Evolutionary conservation across 768 basidiomycete genomes (phyloP), one percentile per base, ranked within the genome.

Genomic region (Boletus rubroflammeus): DNA sequence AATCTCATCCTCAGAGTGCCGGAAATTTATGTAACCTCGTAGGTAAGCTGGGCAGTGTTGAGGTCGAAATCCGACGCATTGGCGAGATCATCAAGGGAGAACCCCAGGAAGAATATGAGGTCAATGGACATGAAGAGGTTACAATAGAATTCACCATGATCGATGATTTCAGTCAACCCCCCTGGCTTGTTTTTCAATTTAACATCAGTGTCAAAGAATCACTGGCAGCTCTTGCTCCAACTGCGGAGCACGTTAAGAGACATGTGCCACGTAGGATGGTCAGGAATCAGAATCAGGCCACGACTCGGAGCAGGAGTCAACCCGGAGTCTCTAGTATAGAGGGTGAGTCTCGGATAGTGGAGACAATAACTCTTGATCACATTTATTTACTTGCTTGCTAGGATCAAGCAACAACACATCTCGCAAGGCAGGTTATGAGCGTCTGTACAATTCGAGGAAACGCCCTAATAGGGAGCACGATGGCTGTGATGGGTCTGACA

Each of bases 31-130:
- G 11, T 50, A 23, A 19, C 19, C 17, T 42, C 14, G 8, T 14
- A 62, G 57, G 57, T 38, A 43, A 29, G n/a, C 42, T 62, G 15
- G 39, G 48, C 6, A 32, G n/a, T 17, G 34, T 60, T 2, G 58
- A 60, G 19, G 49, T 60, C 25, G 62, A 62, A 34, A 53, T 62
- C 13, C 61, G 62, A 44, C 62, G 61, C 25, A 55, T 60, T 5
- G 34, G 31, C 2, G 26, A 31, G 32, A 60, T 63, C 45, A 26
- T 60, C 48, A 48, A 51, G 46, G 36, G 7, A 5, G 49, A 56
- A 49, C 38, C 26, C 7, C 19, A 3, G 4, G 47, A 23, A 21
- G 57, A 45, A 29, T 6, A 1, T 8, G 40, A 32, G 13, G 21
- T 4, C 8, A 31, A 53, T 47, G 44, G 38, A 8, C 32, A 31